Percentiles rank a stretch among this genome's conserved stretches.
Evolutionary conservation across 305 asterid species (phyloP).

Genomic region (Fraxinus nigra): DNA sequence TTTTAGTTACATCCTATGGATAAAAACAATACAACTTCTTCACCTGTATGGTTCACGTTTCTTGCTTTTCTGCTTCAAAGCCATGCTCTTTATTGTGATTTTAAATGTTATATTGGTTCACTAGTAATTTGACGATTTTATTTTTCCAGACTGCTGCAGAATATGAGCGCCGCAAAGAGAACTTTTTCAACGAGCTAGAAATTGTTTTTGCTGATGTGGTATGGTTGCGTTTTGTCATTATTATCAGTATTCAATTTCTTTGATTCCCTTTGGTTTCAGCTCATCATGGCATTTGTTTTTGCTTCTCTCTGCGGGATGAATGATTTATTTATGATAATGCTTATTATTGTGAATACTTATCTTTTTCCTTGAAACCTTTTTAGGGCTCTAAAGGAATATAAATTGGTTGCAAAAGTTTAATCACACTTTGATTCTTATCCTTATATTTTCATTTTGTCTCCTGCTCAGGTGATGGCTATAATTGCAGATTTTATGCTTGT

Average conservation of each 20-base stretch:
- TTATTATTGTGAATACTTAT: background rate
- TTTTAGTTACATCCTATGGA: background rate
- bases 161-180: slow-evolving; percentile 79
- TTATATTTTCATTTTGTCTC: slow-evolving; percentile 15
- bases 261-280: background rate
- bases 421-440: background rate
- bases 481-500: slow-evolving; percentile 98
- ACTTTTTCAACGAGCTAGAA: slow-evolving; percentile 91
- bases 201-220: slow-evolving; percentile 95
- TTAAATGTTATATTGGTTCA: background rate
- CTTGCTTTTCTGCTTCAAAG: background rate
- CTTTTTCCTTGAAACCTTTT: background rate
- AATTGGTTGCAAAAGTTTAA: background rate
- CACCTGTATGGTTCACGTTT: background rate
- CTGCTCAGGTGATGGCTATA: slow-evolving; percentile 75
- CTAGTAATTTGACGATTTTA: slow-evolving; percentile 8
- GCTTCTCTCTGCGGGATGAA: background rate
- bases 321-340: background rate
- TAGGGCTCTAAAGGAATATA: background rate
- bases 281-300: background rate
- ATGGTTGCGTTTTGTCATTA: slow-evolving; percentile 19
- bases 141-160: slow-evolving; percentile 82
- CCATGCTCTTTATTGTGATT: background rate
- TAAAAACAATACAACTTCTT: background rate
- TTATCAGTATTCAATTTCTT: background rate